Conservation (phyloP, 2,329 filamentous ascomycete species). For the Saccharata proteae region DNA sequence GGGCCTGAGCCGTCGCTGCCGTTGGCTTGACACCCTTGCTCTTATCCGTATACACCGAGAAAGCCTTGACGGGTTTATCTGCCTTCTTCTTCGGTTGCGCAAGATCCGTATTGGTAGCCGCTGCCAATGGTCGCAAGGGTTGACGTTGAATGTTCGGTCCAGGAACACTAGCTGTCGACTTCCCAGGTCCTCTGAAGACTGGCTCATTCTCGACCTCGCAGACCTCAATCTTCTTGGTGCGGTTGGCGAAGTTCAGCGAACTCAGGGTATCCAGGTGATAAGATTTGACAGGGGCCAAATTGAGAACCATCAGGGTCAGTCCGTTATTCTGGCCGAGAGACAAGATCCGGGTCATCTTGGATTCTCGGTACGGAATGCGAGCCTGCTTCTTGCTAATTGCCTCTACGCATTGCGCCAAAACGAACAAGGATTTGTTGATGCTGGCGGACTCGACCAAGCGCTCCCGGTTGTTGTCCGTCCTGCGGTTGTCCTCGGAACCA, state of each 20-base stretch:
- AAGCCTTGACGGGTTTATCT: constrained; percentile 67
- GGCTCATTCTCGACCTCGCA: constrained; percentile 93
- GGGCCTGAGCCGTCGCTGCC: constrained; percentile 8
- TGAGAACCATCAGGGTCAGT: constrained; percentile 91
- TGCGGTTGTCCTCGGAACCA: constrained; percentile 87
- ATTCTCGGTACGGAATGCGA: constrained; percentile 85
- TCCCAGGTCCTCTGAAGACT: constrained; percentile 46
- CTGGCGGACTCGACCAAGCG: constrained; percentile 87
- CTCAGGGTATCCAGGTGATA: constrained; percentile 91
- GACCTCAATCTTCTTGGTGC: constrained; percentile 92
- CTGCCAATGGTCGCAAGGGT: constrained; percentile 64
- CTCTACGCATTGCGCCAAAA: constrained; percentile 88
- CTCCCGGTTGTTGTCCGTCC: constrained; percentile 89
- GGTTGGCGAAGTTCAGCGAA: constrained; percentile 87
- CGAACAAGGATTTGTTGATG: constrained; percentile 96
- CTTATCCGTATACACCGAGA: constrained; percentile 76
- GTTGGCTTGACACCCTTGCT: constrained; percentile 30
- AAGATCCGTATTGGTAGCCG: constrained; percentile 61
- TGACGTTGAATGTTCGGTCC: constrained; percentile 46
- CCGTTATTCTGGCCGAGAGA: constrained; percentile 91
- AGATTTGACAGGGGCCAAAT: constrained; percentile 78
- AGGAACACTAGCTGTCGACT: constrained; percentile 20
- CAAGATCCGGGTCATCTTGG: constrained; percentile 93
- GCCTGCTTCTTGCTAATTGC: constrained; percentile 67
- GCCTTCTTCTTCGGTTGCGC: constrained; percentile 37